These are phyloP conservation scores for Skeletonema grethae DNA, from an alignment of 108 stramenopile species.

Conservation along the genomic window DNA sequence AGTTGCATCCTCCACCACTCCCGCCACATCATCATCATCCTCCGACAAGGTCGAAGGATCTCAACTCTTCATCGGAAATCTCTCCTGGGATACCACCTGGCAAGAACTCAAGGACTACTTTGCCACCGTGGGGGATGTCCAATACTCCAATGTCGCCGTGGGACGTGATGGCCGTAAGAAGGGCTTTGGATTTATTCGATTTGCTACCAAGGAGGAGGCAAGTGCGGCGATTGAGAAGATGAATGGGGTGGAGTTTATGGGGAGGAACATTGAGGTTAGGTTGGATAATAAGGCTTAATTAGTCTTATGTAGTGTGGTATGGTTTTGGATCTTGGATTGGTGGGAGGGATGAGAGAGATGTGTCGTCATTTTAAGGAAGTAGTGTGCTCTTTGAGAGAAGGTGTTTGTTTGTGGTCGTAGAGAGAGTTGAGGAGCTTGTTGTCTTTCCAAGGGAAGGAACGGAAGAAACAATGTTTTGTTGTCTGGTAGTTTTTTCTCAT, in stretches of 20 bases:
- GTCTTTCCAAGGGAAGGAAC: constrained; percentile 10
- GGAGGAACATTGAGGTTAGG: constrained; percentile 74
- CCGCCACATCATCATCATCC: background rate
- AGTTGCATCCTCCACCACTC: background rate
- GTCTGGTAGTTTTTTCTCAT: background rate
- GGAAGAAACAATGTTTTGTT: background rate
- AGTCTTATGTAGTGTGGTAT: too few relatives aligned
- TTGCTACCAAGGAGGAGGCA: constrained; percentile 77
- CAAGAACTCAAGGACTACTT: constrained; percentile 91
- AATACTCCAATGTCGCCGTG: constrained; percentile 70
- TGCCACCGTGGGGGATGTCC: constrained; percentile 69
- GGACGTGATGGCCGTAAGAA: constrained; percentile 68
- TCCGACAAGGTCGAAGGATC: background rate
- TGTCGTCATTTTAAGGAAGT: background rate
- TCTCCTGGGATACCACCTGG: constrained; percentile 82
- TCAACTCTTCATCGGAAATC: constrained; percentile 86
- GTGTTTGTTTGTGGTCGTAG: background rate
- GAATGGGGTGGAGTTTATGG: constrained; percentile 83
- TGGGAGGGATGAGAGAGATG: too few relatives aligned
- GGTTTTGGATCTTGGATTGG: background rate
- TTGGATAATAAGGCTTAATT: constrained; percentile 71
- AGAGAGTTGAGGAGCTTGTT: constrained; percentile 7
- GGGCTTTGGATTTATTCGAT: constrained; percentile 93
- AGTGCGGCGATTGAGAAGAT: constrained; percentile 74
- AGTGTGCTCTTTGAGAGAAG: background rate